phyloP scores from a whole-genome alignment of 331 rosid species.

The Quercus tomentella region DNA sequence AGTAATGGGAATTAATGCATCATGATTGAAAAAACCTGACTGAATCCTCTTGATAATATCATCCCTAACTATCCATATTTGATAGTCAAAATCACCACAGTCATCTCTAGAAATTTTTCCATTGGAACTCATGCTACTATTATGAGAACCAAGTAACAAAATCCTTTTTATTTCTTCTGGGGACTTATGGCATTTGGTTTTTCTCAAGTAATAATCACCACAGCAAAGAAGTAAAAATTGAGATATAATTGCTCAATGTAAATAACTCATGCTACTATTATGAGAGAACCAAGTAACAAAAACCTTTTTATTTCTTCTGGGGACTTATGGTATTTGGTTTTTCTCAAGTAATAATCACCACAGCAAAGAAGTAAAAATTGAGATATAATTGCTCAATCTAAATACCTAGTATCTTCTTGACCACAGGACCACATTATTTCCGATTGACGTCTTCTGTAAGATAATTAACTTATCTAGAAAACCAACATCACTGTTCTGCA shows the following conservation, averaged over 20 bases:
- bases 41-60: not conserved
- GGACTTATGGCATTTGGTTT: too few species aligned
- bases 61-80: not conserved
- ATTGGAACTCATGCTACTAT: too few species aligned
- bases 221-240: not conserved
- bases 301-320: too few species aligned
- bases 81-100: not conserved
- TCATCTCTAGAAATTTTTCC: not conserved
- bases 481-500: constrained; percentile 1
- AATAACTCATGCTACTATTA: too few species aligned
- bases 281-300: too few species aligned
- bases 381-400: not conserved
- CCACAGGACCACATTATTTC: not conserved
- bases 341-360: too few species aligned
- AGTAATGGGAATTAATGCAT: not conserved
- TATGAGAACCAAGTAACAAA: too few species aligned
- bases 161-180: too few species aligned
- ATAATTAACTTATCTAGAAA: constrained; percentile 7
- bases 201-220: too few species aligned
- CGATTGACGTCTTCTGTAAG: not conserved
- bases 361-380: not conserved
- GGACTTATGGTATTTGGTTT: too few species aligned
- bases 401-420: not conserved
- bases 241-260: not conserved
- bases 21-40: constrained; percentile 6